Conservation (phyloP, 768 basidiomycete species). For the Pleurotus pulmonarius region DNA sequence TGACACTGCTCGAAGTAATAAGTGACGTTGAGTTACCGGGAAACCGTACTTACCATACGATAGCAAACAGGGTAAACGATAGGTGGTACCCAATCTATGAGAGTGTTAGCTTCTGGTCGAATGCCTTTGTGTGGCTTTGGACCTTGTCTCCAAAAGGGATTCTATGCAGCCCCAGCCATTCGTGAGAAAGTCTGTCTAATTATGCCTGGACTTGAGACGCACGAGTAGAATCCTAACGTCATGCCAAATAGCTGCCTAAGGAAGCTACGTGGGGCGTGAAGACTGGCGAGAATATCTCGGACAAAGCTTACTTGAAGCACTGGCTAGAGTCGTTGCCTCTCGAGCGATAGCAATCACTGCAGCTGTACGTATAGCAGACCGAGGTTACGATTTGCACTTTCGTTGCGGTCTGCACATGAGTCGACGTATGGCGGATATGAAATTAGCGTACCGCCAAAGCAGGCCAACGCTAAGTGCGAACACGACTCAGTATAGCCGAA, state of each 20-base stretch:
- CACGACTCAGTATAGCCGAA: not conserved
- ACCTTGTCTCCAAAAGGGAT: constrained; percentile 35
- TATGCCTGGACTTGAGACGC: constrained; percentile 3
- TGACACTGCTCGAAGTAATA: constrained; percentile 16
- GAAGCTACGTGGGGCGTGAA: constrained; percentile 18
- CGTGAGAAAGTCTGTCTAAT: not conserved
- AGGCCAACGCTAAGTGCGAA: constrained; percentile 23
- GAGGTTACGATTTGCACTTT: constrained; percentile 34
- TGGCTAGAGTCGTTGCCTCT: constrained; percentile 34
- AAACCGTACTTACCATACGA: constrained; percentile 23
- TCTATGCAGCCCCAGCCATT: constrained; percentile 11
- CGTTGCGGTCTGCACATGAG: not conserved
- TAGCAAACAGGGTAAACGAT: constrained; percentile 33
- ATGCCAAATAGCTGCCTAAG: constrained; percentile 35
- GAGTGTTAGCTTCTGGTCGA: not conserved
- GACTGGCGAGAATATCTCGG: not conserved
- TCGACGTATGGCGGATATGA: not conserved
- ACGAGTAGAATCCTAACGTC: constrained; percentile 37
- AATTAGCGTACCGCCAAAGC: constrained; percentile 28
- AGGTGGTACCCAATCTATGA: constrained; percentile 31
- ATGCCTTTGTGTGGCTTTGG: not conserved
- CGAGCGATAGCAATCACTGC: constrained; percentile 33
- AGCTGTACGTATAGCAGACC: constrained; percentile 35
- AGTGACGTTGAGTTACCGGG: not conserved
- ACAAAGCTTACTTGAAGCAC: constrained; percentile 29